These are phyloP conservation scores for Chaetomium cochliodes DNA, from an alignment of 495 filamentous ascomycete genomes.

Conservation along the genomic window DNA sequence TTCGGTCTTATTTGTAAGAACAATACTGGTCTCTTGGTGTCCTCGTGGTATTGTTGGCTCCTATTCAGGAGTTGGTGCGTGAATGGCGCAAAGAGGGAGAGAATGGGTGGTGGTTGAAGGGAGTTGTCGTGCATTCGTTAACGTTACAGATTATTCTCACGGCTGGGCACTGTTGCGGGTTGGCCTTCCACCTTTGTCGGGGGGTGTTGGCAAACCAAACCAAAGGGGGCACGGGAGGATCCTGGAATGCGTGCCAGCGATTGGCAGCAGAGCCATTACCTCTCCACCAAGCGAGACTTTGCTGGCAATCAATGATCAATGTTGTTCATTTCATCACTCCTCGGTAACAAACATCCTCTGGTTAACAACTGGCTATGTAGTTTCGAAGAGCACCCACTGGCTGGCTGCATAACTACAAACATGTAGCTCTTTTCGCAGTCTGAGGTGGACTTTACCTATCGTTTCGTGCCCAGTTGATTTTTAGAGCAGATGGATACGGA, in stretches of 20 bases:
- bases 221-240: conserved; percentile 14
- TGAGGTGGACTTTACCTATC: no score
- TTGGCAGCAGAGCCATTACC: background rate
- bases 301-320: no score
- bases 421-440: no score
- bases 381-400: no score
- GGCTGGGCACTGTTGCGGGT: conserved; percentile 22
- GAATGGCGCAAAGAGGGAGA: conserved; percentile 4
- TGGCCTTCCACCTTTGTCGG: conserved; percentile 16
- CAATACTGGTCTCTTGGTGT: background rate
- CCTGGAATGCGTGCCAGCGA: background rate
- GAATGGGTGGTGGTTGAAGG: conserved; percentile 12
- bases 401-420: no score
- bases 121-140: background rate
- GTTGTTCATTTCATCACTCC: no score
- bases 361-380: no score
- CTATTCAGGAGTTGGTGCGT: conserved; percentile 1
- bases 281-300: background rate
- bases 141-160: background rate
- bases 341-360: no score
- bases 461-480: no score
- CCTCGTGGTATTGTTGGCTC: background rate
- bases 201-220: conserved; percentile 1
- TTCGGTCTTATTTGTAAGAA: background rate
- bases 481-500: no score